These are phyloP conservation scores for Irineochytrium annulatum DNA, from an alignment of 192 early-diverging fungal genomes.

Conservation along the genomic window DNA sequence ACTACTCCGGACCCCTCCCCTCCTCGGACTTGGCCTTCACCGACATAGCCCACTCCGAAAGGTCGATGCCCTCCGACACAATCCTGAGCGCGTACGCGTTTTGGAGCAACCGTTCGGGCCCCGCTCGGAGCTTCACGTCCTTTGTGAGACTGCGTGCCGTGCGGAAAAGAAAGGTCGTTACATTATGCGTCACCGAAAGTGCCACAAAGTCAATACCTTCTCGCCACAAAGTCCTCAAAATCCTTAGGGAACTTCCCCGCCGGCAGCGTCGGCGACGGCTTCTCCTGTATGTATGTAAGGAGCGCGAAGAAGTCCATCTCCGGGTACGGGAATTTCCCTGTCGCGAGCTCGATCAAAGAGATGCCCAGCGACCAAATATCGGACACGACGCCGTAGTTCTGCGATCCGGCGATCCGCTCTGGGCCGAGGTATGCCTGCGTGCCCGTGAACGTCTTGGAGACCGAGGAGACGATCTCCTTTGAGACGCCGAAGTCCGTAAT, in stretches of 20 bases:
- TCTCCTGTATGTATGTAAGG: constrained; percentile 85
- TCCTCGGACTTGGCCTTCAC: too few species aligned
- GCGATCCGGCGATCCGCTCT: constrained; percentile 93
- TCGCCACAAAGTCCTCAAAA: constrained; percentile 72
- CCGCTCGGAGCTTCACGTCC: too few species aligned
- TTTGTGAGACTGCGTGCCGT: too few species aligned
- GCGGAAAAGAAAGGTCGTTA: too few species aligned
- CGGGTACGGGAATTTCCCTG: constrained; percentile 91
- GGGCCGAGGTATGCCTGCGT: constrained; percentile 98
- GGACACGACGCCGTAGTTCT: constrained; percentile 74
- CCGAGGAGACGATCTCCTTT: constrained; percentile 80
- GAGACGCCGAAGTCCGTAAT: constrained; percentile 97
- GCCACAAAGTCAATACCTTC: too few species aligned
- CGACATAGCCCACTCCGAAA: too few species aligned
- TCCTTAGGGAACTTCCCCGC: constrained; percentile 60
- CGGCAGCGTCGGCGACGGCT: constrained; percentile 75
- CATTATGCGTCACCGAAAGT: too few species aligned
- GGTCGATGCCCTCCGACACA: too few species aligned
- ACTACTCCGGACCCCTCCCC: too few species aligned
- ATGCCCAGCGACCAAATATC: constrained; percentile 95
- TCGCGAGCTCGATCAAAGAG: constrained; percentile 89
- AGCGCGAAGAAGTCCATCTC: constrained; percentile 75
- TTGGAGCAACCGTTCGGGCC: too few species aligned
- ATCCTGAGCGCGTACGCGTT: too few species aligned
- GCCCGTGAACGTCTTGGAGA: constrained; percentile 92